Base-by-base conservation (phyloP, 441 rosid genomes). In the Populus trichocarpa region DNA sequence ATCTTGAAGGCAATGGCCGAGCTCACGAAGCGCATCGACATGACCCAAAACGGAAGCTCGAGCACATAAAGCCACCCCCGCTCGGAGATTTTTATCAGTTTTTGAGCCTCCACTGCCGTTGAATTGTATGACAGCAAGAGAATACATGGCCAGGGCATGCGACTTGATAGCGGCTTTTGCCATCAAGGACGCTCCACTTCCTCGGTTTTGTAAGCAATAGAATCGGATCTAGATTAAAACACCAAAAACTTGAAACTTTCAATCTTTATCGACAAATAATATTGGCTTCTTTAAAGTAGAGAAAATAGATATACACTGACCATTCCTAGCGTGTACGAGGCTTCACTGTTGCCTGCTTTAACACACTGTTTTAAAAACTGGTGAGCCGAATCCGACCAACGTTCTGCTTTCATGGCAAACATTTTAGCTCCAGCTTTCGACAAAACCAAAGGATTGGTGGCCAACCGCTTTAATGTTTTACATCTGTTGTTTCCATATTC, bases 71-170 rank as follows among this genome's bases (percentile, higher is more conserved):
- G 95, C 90, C 6, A 92, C 94, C 0, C 97, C 98, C 32, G 99
- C 94, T 6, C 87, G 88, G 63, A 91, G 89, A 61, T 92, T 89
- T 72, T 89, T 95, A 40, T 93, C 90, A 71, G 64, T 76, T 78
- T 88, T 93, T 18, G 90, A 83, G 30, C 89, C 91, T 3, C 98
- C 96, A 69, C 99, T 95, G 64, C 99, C 99, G 89, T 95, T 95
- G 79, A 95, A 95, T 78, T 93, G 98, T 40, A 93, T 91, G 72
- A 95, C 88, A 1, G 95, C 85, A 22, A 93, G 90, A 22, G 99
- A 87, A 73, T 95, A 92, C 0, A 95, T 88, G 1, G 99, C 94
- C 72, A 82, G 83, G 75, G 91, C 85, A 87, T 93, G 97, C 16
- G 96, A 87, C 42, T 87, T 89, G 3, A 88, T 88, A 6, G 97